Base-by-base conservation (phyloP, 2,329 filamentous ascomycete genomes). In the Eutypella sp. region DNA sequence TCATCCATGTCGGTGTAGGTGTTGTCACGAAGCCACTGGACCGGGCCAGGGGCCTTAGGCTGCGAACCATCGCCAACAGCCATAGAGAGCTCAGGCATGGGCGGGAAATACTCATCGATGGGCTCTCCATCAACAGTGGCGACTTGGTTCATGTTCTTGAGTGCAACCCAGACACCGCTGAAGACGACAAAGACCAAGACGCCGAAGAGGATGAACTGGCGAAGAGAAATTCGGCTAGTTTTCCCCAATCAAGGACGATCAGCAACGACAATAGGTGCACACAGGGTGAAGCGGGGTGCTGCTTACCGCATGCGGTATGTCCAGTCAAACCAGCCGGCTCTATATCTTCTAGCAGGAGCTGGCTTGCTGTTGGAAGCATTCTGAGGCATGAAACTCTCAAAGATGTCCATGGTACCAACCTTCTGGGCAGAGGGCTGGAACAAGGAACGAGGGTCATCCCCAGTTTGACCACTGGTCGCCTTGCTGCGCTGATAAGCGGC, bases 1-100 rank as follows among this genome's bases (percentile, higher is more conserved):
- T 48, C 41, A 11, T 52, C 41, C 6, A 55, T 38, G 31, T 57
- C 45, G 15, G 50, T 8, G 41, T 62, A 43, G 13, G 56, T 63
- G 34, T 63, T 57, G 5, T 53, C 42, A 2, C 56, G 57, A 15
- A 64, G 54, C 61, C 61, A 64, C 18, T 58, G 47, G 33, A 61
- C 24, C 16, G 56, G 53, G 13, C 54, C 31, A 18, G 43, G 42
- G 18, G 23, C 27, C 6, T 45, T 47, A 24, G 42, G 38, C 16
- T 42, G n/a, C 1, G 8, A 13, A n/a, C 18, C 34, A 37, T 45
- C 41, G 16, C 41, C 46, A 19, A 43, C 45, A 24, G 38, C 40
- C 6, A 43, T 43, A 20, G 52, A 46, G 10, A 51, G 45, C n/a
- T 54, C 51, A 5, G 58, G 53, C 20, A 58, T 47, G 3, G 54